phyloP scores from a whole-genome alignment of 1,284 basidiomycete genomes.

The Pseudozyma flocculosa region DNA sequence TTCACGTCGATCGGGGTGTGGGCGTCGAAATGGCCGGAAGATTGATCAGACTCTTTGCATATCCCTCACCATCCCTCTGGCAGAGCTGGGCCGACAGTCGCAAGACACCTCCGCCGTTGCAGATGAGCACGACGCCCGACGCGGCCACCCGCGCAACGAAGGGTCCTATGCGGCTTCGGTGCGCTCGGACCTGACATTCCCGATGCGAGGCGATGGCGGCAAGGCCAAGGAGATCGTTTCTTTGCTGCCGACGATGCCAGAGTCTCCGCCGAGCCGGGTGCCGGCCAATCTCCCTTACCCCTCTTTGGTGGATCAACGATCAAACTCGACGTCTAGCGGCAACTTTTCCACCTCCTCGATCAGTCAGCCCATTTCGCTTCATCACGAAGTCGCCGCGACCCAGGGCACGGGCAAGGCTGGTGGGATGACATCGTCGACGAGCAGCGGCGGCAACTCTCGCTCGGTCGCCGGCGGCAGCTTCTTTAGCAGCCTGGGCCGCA shows the following conservation, averaged over 20 bases:
- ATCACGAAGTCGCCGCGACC: too few species aligned
- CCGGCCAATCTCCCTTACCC: constrained; percentile 42
- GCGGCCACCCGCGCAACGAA: constrained; percentile 24
- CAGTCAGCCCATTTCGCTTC: background rate
- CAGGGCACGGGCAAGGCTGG: background rate
- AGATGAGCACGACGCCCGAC: background rate
- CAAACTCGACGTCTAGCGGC: constrained; percentile 12
- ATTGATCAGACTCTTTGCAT: too few species aligned
- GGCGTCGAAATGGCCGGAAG: too few species aligned
- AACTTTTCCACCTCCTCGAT: background rate
- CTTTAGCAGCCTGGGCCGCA: constrained; percentile 31
- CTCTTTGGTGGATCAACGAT: constrained; percentile 17
- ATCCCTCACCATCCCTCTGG: too few species aligned
- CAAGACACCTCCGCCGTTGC: constrained; percentile 1
- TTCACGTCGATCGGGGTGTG: constrained; percentile 3
- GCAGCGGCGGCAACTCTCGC: background rate
- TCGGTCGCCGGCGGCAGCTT: constrained; percentile 11
- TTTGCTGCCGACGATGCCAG: constrained; percentile 26
- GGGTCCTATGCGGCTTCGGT: constrained; percentile 42
- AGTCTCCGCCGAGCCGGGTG: constrained; percentile 19
- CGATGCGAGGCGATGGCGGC: constrained; percentile 49
- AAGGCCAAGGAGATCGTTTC: constrained; percentile 47
- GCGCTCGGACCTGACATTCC: constrained; percentile 50
- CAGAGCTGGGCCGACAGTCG: too few species aligned
- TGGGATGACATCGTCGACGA: too few species aligned